Conservation (phyloP, 1,284 basidiomycete species). For the Fistulinella cinereoalba region DNA sequence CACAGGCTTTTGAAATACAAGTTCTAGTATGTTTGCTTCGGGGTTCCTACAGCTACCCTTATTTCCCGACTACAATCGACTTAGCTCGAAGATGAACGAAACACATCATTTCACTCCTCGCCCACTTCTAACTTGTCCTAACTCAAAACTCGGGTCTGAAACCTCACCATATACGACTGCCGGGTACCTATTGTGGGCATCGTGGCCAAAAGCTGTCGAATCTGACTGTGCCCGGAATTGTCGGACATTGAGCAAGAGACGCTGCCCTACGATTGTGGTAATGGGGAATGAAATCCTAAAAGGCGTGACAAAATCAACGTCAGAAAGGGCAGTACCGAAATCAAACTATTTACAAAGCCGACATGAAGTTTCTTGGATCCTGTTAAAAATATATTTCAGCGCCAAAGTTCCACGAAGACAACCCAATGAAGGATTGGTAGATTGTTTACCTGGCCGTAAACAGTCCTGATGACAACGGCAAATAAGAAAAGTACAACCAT, state of each 20-base stretch:
- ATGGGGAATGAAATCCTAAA: constrained; percentile 13
- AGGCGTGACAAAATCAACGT: not conserved
- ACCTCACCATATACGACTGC: no score
- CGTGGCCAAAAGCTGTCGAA: no score
- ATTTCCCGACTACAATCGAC: no score
- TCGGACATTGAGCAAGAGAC: constrained; percentile 26
- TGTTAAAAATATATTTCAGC: constrained; percentile 1
- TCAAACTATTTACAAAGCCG: constrained; percentile 5
- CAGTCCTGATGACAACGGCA: constrained; percentile 5
- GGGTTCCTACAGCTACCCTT: no score
- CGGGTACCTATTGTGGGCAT: no score
- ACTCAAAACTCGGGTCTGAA: no score
- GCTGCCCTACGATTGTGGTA: constrained; percentile 20
- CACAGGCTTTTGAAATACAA: no score
- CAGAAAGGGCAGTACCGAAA: not conserved
- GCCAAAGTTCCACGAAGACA: not conserved
- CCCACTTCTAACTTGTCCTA: no score
- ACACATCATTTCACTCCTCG: no score
- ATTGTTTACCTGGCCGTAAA: constrained; percentile 9
- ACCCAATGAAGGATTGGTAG: no score
- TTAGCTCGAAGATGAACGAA: no score
- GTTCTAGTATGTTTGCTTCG: no score
- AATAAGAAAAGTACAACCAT: not conserved
- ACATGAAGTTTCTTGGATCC: constrained; percentile 19
- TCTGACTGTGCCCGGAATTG: not conserved